Conservation (phyloP, 768 basidiomycete genomes). For the Leucogyrophana mollusca region DNA sequence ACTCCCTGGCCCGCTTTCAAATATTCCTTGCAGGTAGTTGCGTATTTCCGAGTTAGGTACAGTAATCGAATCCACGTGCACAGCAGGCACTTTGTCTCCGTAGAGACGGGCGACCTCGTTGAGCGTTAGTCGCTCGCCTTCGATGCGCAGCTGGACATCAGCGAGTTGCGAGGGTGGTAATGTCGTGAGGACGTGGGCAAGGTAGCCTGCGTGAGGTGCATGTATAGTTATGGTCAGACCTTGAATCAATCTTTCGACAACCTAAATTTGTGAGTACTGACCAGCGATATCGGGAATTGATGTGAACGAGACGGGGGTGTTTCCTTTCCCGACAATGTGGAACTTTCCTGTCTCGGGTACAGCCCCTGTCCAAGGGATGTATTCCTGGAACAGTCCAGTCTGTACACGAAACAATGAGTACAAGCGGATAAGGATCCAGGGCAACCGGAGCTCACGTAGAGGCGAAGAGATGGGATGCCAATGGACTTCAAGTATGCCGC, state of each 20-base stretch:
- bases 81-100: neutral
- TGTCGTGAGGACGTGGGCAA: constrained; percentile 21
- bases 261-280: too few species aligned
- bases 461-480: constrained; percentile 16
- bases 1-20: constrained; percentile 14
- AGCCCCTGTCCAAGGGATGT: constrained; percentile 21
- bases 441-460: constrained; percentile 17
- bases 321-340: constrained; percentile 20
- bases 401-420: too few species aligned
- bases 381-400: constrained; percentile 21
- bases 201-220: constrained; percentile 13
- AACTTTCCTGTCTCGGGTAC: constrained; percentile 16
- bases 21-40: constrained; percentile 9
- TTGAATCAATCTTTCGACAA: too few species aligned
- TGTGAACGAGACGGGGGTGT: constrained; percentile 20
- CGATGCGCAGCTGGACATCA: constrained; percentile 33
- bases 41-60: neutral
- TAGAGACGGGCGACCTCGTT: constrained; percentile 12
- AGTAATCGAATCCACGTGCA: neutral
- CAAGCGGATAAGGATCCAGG: neutral
- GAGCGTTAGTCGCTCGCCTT: constrained; percentile 15
- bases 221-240: too few species aligned
- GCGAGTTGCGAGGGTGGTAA: constrained; percentile 10
- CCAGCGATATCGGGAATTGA: constrained; percentile 21
- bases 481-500: constrained; percentile 18